Evolutionary conservation across 352 stramenopile genomes (phyloP).

Genomic region (Globisporangium spiculum): DNA sequence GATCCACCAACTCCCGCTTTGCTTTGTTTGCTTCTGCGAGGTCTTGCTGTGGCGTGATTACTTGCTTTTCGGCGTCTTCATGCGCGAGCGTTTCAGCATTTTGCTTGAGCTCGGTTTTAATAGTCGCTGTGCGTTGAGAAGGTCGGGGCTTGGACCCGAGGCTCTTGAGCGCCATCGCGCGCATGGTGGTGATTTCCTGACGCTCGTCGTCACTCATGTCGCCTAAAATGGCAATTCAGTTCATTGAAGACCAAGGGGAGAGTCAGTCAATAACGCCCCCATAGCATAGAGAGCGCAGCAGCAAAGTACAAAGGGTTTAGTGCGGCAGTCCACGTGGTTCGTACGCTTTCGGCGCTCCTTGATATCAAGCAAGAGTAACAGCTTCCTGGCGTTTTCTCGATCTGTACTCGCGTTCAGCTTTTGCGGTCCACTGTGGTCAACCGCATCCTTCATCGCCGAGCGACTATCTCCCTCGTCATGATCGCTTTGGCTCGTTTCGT

Average conservation of each 20-base stretch:
- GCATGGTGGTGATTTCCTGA: neutral
- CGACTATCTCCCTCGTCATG: neutral
- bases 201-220: constrained; percentile 10
- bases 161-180: constrained; percentile 1
- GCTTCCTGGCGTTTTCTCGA: constrained; percentile 15
- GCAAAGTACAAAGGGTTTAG: neutral
- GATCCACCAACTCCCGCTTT: constrained; percentile 20
- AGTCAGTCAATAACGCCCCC: neutral
- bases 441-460: constrained; percentile 3
- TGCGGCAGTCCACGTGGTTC: neutral
- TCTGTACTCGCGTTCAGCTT: neutral
- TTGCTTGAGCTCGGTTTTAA: neutral
- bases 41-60: neutral
- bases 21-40: neutral
- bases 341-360: constrained; percentile 17
- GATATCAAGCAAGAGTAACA: constrained; percentile 23
- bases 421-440: neutral
- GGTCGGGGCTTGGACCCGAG: constrained; percentile 3
- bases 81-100: neutral
- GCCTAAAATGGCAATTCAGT: neutral
- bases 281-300: neutral
- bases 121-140: neutral
- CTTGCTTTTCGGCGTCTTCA: neutral
- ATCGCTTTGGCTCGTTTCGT: neutral
- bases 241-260: neutral